A percentile compares a stretch with the other conserved stretches of the same genome.
Conservation (phyloP, 1,284 basidiomycete genomes). For the Cutaneotrichosporon sp. region DNA sequence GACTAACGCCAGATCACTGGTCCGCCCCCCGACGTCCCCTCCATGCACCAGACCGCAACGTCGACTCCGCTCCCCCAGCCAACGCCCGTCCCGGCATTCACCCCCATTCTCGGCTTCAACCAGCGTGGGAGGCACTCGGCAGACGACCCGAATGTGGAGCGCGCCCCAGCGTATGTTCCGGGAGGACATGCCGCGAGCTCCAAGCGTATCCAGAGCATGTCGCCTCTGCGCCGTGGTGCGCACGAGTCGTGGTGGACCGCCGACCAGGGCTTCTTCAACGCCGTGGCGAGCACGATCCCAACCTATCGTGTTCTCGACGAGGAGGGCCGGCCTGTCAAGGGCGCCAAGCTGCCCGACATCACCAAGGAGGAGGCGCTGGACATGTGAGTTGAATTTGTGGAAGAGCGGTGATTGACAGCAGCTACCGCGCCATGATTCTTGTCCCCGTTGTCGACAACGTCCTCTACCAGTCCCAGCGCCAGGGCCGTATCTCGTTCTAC, state of each 20-base stretch:
- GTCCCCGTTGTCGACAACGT: conserved; percentile 81
- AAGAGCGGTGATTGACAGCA: conserved; percentile 31
- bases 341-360: conserved; percentile 67
- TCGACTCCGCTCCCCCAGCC: conserved; percentile 34
- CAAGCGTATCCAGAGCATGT: conserved; percentile 32
- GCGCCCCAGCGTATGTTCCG: conserved; percentile 34
- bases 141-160: conserved; percentile 16
- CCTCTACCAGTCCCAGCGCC: conserved; percentile 84
- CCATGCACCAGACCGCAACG: conserved; percentile 21
- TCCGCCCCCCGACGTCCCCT: conserved; percentile 35
- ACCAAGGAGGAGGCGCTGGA: conserved; percentile 65
- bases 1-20: conserved; percentile 39
- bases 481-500: conserved; percentile 91
- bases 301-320: conserved; percentile 78
- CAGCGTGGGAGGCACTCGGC: conserved; percentile 19
- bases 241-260: conserved; percentile 47
- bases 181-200: conserved; percentile 35
- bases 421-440: conserved; percentile 76
- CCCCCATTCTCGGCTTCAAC: conserved; percentile 23
- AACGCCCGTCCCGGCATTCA: conserved; percentile 32
- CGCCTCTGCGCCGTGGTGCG: conserved; percentile 39
- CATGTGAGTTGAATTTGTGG: conserved; percentile 53
- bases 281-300: conserved; percentile 55
- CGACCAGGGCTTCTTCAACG: conserved; percentile 46
- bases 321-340: conserved; percentile 64